Conservation (phyloP, 2,329 filamentous ascomycete genomes). For the Rhynchosporium graminicola region DNA sequence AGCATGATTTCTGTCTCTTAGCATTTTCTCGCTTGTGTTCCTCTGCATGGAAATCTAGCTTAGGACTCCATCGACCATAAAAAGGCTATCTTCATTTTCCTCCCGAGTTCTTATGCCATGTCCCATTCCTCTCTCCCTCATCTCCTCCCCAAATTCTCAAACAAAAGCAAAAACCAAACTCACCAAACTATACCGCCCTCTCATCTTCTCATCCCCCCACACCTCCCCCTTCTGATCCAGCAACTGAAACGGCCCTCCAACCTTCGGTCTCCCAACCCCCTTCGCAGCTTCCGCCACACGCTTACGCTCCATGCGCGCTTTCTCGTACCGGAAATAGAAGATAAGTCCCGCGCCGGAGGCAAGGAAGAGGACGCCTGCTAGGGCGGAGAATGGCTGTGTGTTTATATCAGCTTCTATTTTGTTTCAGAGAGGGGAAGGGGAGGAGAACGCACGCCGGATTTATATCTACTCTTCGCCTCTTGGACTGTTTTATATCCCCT, state of each 20-base stretch:
- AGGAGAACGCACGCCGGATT: conserved; percentile 28
- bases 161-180: not conserved
- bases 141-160: not conserved
- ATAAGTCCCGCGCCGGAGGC: conserved; percentile 74
- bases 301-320: conserved; percentile 85
- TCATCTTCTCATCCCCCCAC: conserved; percentile 79
- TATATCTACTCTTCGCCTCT: conserved; percentile 31
- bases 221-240: conserved; percentile 77
- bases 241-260: conserved; percentile 83
- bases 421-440: not conserved
- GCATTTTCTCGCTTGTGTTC: not conserved
- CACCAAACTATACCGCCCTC: conserved; percentile 81
- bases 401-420: not conserved
- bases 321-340: conserved; percentile 92
- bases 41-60: not conserved
- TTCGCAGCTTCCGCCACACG: conserved; percentile 89
- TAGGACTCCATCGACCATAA: not conserved
- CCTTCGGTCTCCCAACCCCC: conserved; percentile 88
- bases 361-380: conserved; percentile 84
- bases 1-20: not conserved
- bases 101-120: not conserved
- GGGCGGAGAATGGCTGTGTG: conserved; percentile 84
- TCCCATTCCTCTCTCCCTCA: not conserved
- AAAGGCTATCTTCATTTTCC: not conserved
- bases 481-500: conserved; percentile 39